Base-by-base conservation (phyloP, 306 rosid genomes). In the Arachis stenosperma region DNA sequence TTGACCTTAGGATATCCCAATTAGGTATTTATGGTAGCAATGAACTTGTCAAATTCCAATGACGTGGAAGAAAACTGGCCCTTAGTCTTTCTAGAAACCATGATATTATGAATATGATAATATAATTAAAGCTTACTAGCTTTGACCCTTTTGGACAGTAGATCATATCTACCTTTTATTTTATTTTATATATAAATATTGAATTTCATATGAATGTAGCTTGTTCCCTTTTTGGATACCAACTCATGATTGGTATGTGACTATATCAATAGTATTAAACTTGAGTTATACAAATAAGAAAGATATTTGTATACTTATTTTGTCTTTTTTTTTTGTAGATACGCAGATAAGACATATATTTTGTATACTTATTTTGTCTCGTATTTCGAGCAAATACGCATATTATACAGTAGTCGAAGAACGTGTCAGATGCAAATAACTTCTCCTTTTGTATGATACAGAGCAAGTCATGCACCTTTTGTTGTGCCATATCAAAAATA, bases 381-480 rank as follows among this genome's bases (percentile, higher is more conserved):
- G 27, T 22, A 22, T 22, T 22, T 22, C 27, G 27, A 22, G 27
- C 27, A 0, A 22, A 22, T 22, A 22, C 27, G 1, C 27, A 22
- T 22, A 22, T 22, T 22, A 22, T 22, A 22, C 27, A 22, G 27
- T 22, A 22, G 27, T 22, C 27, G 27, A 22, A 22, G 37, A 33
- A 33, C 27, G 4, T 33, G 37, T 33, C 4, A 33, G 37, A 33
- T 33, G 37, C 37, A 33, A 33, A 33, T 33, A 33, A 33, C 37
- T 33, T 33, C 37, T 33, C 37, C 37, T 33, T 64, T 75, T 83
- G 41, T 47, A 61, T 61, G 46, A 81, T 79, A 70, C 88, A 94
- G 99, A 79, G 97, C 93, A 76, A 88, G 88, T 83, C 97, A 88
- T 40, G 89, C 99, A 8, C 96, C 88, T 22, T 94, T 94, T 81